Conservation (phyloP, 2,329 filamentous ascomycete genomes). For the Tolypocladium inflatum region DNA sequence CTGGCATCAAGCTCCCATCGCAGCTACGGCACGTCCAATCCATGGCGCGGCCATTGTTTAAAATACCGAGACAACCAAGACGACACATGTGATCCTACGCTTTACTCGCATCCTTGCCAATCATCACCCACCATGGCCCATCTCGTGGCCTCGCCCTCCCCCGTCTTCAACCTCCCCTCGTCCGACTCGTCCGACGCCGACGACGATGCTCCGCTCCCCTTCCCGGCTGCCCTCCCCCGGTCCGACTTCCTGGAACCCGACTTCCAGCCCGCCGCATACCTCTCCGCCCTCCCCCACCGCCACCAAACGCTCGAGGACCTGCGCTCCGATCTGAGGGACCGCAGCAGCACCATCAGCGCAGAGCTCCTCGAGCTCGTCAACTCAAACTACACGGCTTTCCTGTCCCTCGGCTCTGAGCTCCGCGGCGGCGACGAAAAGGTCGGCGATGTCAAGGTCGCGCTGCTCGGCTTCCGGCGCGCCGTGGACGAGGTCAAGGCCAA, state of each 20-base stretch:
- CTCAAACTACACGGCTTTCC: slow-evolving; percentile 84
- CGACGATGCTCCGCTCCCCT: slow-evolving; percentile 69
- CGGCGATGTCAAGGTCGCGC: slow-evolving; percentile 77
- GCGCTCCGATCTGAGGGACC: slow-evolving; percentile 72
- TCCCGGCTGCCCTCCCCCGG: slow-evolving; percentile 76
- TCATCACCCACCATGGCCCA: slow-evolving; percentile 14
- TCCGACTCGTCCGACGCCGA: slow-evolving; percentile 21
- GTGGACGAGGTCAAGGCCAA: slow-evolving; percentile 62
- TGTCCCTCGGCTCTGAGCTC: slow-evolving; percentile 72
- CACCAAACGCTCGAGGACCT: slow-evolving; percentile 96
- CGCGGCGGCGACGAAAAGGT: slow-evolving; percentile 85
- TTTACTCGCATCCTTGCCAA: background rate
- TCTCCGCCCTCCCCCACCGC: slow-evolving; percentile 70
- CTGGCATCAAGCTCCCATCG: background rate
- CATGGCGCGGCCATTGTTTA: background rate
- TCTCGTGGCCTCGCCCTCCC: slow-evolving; percentile 17
- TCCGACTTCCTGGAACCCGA: slow-evolving; percentile 67
- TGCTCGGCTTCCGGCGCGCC: slow-evolving; percentile 77
- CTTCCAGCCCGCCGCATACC: slow-evolving; percentile 75
- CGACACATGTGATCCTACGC: background rate
- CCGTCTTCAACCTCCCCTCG: slow-evolving; percentile 4
- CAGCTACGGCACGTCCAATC: background rate
- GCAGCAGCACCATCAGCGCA: slow-evolving; percentile 68
- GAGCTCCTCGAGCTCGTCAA: slow-evolving; percentile 95
- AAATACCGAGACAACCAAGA: background rate